Base-by-base conservation (phyloP, 2,329 filamentous ascomycete species). In the Fusarium sambucinum region DNA sequence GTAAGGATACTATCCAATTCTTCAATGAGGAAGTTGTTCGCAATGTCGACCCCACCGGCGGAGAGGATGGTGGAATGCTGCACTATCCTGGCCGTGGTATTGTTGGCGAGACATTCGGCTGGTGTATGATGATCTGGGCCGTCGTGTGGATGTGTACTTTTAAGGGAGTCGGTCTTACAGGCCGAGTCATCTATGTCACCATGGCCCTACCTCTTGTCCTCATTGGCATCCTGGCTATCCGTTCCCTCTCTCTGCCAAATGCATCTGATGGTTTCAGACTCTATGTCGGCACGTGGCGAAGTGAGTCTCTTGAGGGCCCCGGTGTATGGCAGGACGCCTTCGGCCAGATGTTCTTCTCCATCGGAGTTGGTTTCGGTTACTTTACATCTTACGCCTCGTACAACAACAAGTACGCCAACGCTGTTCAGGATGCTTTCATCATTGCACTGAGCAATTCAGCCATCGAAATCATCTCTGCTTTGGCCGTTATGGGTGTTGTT, bases 141-240 rank as follows among this genome's bases (percentile, higher is more conserved):
- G 54, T 86, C 7, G 81, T 87, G 32, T 86, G 85, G 85, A 69
- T 87, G 21, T 86, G 84, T 59, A 85, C 87, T 66, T 86, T 86
- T 73, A 84, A 84, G 55, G 83, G 86, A 14, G 84, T 88, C 16
- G 83, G 84, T 0, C 73, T 85, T 38, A 86, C 84, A 0, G 85
- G 85, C 3, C 81, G 85, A 6, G 85, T 85, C 9, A 83, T 87
- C 1, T 87, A 87, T 69, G 79, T 86, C 70, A 87, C 85, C 2
- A 87, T 87, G 84, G 85, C 83, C 1, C 68, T 87, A 9, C 85
- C 85, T 0, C 82, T 87, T 16, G 71, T 86, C 54, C 85, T 84
- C 16, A 84, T 84, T 6, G 80, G 83, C 32, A 83, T 87, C 35
- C 77, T 87, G 1, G 80, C 86, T 19, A 83, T 83, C 6, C 81